Evolutionary conservation across 345 rosid species (phyloP).

Genomic region (Salix purpurea): DNA sequence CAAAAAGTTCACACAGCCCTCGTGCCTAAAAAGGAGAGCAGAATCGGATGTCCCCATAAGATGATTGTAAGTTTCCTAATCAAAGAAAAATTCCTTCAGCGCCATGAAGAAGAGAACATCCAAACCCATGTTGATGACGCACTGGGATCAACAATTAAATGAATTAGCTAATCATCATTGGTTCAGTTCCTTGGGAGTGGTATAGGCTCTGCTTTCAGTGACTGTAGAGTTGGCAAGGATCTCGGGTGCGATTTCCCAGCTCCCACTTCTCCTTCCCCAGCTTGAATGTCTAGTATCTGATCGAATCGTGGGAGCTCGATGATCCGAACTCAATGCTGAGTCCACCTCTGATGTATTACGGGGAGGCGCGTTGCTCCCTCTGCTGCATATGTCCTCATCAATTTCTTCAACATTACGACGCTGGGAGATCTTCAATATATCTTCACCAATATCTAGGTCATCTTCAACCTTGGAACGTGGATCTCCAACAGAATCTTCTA

Average conservation of each 20-base stretch:
- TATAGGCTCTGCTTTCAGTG: slow-evolving; percentile 48
- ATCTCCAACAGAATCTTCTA: slow-evolving; percentile 47
- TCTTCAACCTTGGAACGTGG: slow-evolving; percentile 88
- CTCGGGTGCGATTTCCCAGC: slow-evolving; percentile 68
- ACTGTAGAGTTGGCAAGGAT: slow-evolving; percentile 45
- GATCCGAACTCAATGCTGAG: slow-evolving; percentile 45
- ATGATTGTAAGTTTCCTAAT: slow-evolving; percentile 8
- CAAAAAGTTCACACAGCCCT: slow-evolving; percentile 12
- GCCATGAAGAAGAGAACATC: slow-evolving; percentile 11
- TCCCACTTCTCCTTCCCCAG: slow-evolving; percentile 78
- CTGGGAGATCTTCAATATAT: slow-evolving; percentile 81
- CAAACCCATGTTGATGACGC: slow-evolving; percentile 6
- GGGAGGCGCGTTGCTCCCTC: slow-evolving; percentile 67
- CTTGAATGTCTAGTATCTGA: slow-evolving; percentile 69
- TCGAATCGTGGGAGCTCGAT: slow-evolving; percentile 61
- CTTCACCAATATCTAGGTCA: slow-evolving; percentile 83
- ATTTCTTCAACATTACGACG: slow-evolving; percentile 68
- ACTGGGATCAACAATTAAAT: slow-evolving; percentile 11
- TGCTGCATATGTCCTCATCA: slow-evolving; percentile 54
- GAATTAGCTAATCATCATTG: slow-evolving; percentile 20
- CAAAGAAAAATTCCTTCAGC: slow-evolving; percentile 13
- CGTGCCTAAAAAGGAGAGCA: slow-evolving; percentile 14
- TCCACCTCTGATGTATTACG: slow-evolving; percentile 48
- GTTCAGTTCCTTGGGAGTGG: slow-evolving; percentile 38
- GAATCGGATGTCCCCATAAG: slow-evolving; percentile 13